Base-by-base conservation (phyloP, 148 eudicot genomes). In the Rhododendron mucronatum region DNA sequence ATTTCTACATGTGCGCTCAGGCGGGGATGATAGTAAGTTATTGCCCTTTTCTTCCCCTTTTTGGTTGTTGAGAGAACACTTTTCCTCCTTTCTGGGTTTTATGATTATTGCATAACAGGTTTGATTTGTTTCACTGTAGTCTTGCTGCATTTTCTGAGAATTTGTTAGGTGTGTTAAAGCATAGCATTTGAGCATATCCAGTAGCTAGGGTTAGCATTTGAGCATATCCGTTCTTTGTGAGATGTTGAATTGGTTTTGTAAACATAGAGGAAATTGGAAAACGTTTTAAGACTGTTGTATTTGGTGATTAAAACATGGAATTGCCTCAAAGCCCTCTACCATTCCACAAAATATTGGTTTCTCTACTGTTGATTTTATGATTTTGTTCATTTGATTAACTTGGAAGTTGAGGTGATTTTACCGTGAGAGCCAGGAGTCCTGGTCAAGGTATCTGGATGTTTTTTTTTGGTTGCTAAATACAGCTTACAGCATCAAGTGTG, bases 1-100 rank as follows among this genome's bases (percentile, higher is more conserved):
- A 97, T 87, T 97, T 97, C 88, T 97, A 94, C 91, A 90, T 97
- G 95, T 97, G 95, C 73, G 88, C 99, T 86, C 99, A 97, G 39
- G 94, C 95, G 4, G 99, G 98, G 81, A 86, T 93, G 87, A 91
- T 93, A 78, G 99, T 97, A 89, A 93, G 95, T 91, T 86, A 20
- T 86, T 23, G 33, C 75, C 44, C 67, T 76, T 57, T 71, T 30
- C 35, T 73, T 30, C 76, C 16, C 39, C 1, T 30, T 28, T 71
- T 71, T 30, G 18, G 39, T 71, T 71, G 76, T 30, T 69, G 75
- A 28, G 35, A 69, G 35, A 30, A 71, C 20, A 2, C 35, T 33
- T 71, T 69, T 41, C 39, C 57, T 76, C 63, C 84, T 65, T 74
- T 65, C 65, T 61, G 65, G 85, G 44, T 79, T 89, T 47, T 78